Conservation (phyloP, 495 filamentous ascomycete genomes). For the Neurospora discreta region DNA sequence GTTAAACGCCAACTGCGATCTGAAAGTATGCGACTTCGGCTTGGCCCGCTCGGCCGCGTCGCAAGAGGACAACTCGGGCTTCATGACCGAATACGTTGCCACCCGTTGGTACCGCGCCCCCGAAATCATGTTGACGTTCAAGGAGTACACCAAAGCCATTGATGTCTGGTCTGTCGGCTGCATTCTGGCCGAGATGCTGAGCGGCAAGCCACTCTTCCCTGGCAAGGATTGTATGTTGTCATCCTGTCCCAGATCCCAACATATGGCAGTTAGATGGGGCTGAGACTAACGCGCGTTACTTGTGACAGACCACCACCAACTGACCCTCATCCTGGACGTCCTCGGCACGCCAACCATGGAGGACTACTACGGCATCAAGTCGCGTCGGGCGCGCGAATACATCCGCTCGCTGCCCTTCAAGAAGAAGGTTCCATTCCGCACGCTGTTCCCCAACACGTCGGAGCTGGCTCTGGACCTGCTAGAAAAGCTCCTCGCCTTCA, state of each 20-base stretch:
- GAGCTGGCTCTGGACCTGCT: conserved; percentile 87
- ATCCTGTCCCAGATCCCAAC: background rate
- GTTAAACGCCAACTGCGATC: conserved; percentile 96
- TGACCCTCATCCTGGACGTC: conserved; percentile 95
- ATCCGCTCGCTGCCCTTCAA: conserved; percentile 99
- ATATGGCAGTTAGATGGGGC: background rate
- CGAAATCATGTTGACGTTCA: conserved; percentile 99
- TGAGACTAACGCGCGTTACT: background rate
- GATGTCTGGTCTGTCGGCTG: conserved; percentile 99
- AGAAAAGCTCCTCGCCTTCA: conserved; percentile 94
- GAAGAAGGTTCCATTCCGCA: conserved; percentile 98
- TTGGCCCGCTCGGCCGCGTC: conserved; percentile 86
- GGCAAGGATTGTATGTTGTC: conserved; percentile 89
- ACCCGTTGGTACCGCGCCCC: conserved; percentile 98
- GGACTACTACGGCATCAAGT: conserved; percentile 99
- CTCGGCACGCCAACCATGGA: conserved; percentile 99
- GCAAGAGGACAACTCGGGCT: conserved; percentile 96
- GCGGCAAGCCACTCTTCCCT: conserved; percentile 95
- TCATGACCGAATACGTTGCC: conserved; percentile 99
- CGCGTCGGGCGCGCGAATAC: conserved; percentile 92
- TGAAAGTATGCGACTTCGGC: conserved; percentile 98
- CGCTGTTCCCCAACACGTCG: conserved; percentile 94
- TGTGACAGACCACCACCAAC: conserved; percentile 84
- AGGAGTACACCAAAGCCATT: conserved; percentile 99
- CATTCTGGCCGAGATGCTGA: conserved; percentile 99